Base-by-base conservation (phyloP, 1,284 basidiomycete species). In the Psilocybe mexicana region DNA sequence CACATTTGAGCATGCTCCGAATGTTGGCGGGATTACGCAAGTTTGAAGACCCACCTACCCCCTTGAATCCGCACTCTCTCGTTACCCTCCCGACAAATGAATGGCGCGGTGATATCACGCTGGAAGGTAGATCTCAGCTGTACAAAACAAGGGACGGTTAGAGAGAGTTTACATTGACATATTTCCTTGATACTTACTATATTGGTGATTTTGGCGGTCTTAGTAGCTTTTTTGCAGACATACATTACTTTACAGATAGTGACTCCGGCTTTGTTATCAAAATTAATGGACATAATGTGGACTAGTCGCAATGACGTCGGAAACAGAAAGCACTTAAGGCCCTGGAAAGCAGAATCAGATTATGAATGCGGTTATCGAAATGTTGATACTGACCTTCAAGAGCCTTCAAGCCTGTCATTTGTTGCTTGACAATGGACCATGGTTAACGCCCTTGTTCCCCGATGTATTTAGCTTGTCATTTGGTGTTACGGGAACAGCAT, bases 1-100 rank as follows among this genome's bases (percentile, higher is more conserved):
- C 3, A 58, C 55, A 7, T 65, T 55, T 30, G 68, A 69, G 52
- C 50, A 65, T 52, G 55, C 58, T 3, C 51, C 52, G n/a, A 46
- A 45, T 24, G 49, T 33, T 28, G 40, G 26, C 2, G 46, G 28
- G 30, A 10, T 23, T 35, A 26, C 6, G 8, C 45, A 48, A 18
- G 46, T 48, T 23, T 48, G 46, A 48, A n/a, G 26, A 28, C 5
- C 11, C 2, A 18, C n/a, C 30, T 48, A 8, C 12, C 18, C 30
- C 46, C 28, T 48, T 35, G 3, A 35, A 35, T 48, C 46, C 14
- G 46, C 28, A 28, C 44, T 28, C n/a, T 40, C 38, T 33, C 12
- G 38, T 40, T 40, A 14, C 38, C 38, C 38, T 40, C 38, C n/a
- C 38, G 38, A 40, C 38, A 40, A 40, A 40, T 40, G 38, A 40